Evolutionary conservation across 139 green algal species (phyloP), one percentile per base, ranked within the genome.

Genomic region (Pleodorina starrii): DNA sequence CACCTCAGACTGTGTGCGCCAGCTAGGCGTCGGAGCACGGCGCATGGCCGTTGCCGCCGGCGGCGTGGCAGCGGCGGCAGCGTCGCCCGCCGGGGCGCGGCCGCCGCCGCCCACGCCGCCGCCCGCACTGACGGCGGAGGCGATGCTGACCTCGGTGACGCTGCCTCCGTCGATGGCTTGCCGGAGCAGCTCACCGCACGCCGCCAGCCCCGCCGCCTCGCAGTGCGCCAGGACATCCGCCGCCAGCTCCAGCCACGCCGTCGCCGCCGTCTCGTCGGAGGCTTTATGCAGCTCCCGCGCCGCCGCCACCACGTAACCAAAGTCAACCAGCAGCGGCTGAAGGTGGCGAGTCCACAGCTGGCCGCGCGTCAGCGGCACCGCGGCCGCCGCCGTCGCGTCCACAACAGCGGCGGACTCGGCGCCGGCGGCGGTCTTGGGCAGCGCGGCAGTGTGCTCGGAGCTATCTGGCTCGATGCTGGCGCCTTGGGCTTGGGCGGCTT

Each of bases 301-400:
- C 12, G 46, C 46, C 48, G 50, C 50, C 50, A 84, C n/a, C 50
- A 84, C 77, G 51, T 36, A 84, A 0, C 77, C 77, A 36, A 84
- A 84, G 50, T 84, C 77, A 0, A n/a, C 1, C 32, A 84, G n/a
- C 50, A 84, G 51, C 50, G 77, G 77, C 77, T 84, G 77, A 32
- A 84, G 35, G 17, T 84, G 77, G 23, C 36, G 50, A 17, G 32
- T 19, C 77, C 77, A 84, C 6, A 72, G 32, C 50, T 51, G 23
- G 32, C n/a, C 19, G 7, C 74, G 74, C 27, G 25, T 63, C n/a
- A 42, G 23, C 5, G 7, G 23, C 74, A 14, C 17, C 74, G 74
- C 27, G 40, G 40, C 40, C 40, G 72, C 16, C 36, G 69, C 32
- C 69, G 32, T 10, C 38, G 69, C 69, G 12, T 48, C 69, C 25